These are phyloP conservation scores for Geotrichum restrictum DNA, from an alignment of 1,139 yeast genomes.

Conservation along the genomic window DNA sequence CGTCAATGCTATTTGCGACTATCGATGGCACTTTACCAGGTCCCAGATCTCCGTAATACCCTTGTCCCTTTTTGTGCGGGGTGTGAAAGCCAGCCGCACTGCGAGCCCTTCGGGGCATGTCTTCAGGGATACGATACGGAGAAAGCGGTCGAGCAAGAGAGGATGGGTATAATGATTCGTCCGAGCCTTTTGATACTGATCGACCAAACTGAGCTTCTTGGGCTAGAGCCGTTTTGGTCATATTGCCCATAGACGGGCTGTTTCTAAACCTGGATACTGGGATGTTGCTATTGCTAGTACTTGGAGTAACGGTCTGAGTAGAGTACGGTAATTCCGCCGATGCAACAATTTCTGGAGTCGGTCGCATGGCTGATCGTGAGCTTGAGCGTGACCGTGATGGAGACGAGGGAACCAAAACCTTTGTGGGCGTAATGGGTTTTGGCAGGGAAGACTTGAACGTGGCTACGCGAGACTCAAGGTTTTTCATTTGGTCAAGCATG, in stretches of 20 bases:
- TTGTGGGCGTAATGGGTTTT: constrained; percentile 23
- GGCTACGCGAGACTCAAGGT: constrained; percentile 35
- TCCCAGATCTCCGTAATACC: background rate
- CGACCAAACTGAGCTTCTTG: constrained; percentile 4
- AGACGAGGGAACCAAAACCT: constrained; percentile 2
- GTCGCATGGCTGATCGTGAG: constrained; percentile 1
- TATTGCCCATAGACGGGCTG: constrained; percentile 14
- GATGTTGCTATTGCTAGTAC: constrained; percentile 11
- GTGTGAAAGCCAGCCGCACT: constrained; percentile 14
- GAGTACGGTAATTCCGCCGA: constrained; percentile 1
- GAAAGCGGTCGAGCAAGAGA: background rate
- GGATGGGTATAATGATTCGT: background rate
- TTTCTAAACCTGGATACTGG: constrained; percentile 17
- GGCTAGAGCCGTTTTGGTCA: background rate
- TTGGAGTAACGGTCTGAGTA: background rate
- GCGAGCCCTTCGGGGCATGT: constrained; percentile 6
- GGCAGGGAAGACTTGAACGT: constrained; percentile 35
- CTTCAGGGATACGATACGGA: background rate
- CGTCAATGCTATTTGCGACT: background rate
- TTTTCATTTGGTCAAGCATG: constrained; percentile 35
- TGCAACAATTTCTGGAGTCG: background rate
- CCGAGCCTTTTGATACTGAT: background rate
- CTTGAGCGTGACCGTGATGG: constrained; percentile 11
- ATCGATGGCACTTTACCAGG: background rate
- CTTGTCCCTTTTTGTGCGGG: constrained; percentile 2